Conservation (phyloP, 352 stramenopile species). For the Globisporangium takayamanum region DNA sequence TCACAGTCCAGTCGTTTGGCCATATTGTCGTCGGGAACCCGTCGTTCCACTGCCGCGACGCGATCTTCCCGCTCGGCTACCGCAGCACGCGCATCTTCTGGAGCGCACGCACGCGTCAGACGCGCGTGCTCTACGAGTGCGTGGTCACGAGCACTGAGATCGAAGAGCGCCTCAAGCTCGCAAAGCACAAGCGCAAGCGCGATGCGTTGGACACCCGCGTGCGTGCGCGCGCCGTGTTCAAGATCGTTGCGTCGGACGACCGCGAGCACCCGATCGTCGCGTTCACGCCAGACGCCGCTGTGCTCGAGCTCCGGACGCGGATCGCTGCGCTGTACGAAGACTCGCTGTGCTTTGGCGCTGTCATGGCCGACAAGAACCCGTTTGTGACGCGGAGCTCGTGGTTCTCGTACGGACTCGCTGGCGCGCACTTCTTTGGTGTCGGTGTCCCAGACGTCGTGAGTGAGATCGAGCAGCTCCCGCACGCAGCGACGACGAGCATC, state of each 20-base stretch:
- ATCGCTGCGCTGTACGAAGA: conserved; percentile 74
- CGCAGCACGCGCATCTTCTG: conserved; percentile 92
- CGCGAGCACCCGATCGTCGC: conserved; percentile 55
- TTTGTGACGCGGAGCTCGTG: conserved; percentile 73
- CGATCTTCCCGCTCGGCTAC: conserved; percentile 88
- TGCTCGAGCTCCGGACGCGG: conserved; percentile 65
- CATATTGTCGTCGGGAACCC: conserved; percentile 71
- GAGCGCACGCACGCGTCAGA: conserved; percentile 52
- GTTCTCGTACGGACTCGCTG: conserved; percentile 72
- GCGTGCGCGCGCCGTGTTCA: conserved; percentile 47
- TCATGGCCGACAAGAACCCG: conserved; percentile 38
- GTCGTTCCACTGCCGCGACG: conserved; percentile 82
- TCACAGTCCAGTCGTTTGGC: conserved; percentile 78
- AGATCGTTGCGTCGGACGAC: conserved; percentile 75
- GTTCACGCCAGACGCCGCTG: conserved; percentile 51
- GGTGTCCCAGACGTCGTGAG: conserved; percentile 52
- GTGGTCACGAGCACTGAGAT: conserved; percentile 78
- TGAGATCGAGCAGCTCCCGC: conserved; percentile 68
- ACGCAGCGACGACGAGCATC: conserved; percentile 64
- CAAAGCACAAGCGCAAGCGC: background rate
- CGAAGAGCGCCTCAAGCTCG: conserved; percentile 32
- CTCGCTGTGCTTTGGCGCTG: conserved; percentile 25
- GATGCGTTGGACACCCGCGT: background rate
- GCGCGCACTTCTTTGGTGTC: conserved; percentile 82
- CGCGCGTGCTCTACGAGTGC: conserved; percentile 88